Percentiles rank a stretch among this genome's conserved stretches.
phyloP scores from a whole-genome alignment of 1,284 basidiomycete genomes.

The Coniophora puteana region DNA sequence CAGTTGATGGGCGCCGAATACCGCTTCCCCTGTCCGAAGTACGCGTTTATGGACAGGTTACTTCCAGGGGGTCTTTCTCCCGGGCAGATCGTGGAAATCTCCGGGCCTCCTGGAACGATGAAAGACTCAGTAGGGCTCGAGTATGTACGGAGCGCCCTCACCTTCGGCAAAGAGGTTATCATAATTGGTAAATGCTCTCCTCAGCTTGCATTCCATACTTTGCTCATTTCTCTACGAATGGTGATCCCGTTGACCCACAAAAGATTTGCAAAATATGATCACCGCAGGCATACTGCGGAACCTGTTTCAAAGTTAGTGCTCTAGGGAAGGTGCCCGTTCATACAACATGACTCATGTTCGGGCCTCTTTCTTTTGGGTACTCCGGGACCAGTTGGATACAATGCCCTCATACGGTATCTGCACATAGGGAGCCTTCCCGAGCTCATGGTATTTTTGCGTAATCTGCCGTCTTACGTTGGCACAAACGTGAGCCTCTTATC shows the following conservation, averaged over 20 bases:
- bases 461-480: conserved; percentile 40
- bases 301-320: conserved; percentile 39
- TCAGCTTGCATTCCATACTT: background rate
- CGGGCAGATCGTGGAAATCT: conserved; percentile 65
- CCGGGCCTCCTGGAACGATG: conserved; percentile 66
- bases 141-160: conserved; percentile 44
- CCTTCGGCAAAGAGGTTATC: conserved; percentile 45
- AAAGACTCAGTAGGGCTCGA: conserved; percentile 53
- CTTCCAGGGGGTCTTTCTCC: conserved; percentile 56
- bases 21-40: conserved; percentile 30
- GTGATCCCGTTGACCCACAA: conserved; percentile 6
- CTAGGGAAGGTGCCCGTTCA: too few species aligned
- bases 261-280: conserved; percentile 70
- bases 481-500: conserved; percentile 39
- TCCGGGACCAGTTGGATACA: too few species aligned
- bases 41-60: conserved; percentile 48
- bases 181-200: conserved; percentile 49
- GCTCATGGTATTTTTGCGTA: conserved; percentile 55
- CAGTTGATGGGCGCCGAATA: conserved; percentile 34
- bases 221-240: conserved; percentile 11
- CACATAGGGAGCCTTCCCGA: conserved; percentile 46
- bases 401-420: conserved; percentile 24
- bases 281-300: conserved; percentile 41
- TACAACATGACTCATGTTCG: too few species aligned
- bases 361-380: too few species aligned